Evolutionary conservation across 352 stramenopile species (phyloP), one percentile per base, ranked within the genome.

Genomic region (Globisporangium solare): DNA sequence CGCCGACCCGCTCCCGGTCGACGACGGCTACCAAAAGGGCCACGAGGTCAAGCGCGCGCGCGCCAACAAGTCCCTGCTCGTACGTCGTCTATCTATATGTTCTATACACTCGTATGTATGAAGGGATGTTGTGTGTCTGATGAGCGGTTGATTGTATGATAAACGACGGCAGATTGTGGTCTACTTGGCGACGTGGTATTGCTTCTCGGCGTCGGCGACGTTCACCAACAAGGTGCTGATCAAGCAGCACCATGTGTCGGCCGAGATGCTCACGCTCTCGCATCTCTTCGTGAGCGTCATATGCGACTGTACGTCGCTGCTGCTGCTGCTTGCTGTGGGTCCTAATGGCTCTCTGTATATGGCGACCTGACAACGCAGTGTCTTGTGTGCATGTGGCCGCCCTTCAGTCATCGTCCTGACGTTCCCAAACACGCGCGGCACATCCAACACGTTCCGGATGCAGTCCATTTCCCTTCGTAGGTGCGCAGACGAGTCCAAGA

Each of bases 191-290:
- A 66, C 85, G 39, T 94, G 84, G 84, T 92, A 94, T 54, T 71
- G 84, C 54, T 94, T 94, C 68, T 92, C 84, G 54, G 83, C 80
- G 12, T 66, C 65, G 6, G 66, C 82, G 47, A 94, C 84, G 18
- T 94, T 94, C 65, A 92, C 79, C 20, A 94, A 94, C 67, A 92
- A 91, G 47, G 69, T 87, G 39, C 58, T 94, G 50, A 92, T 94
- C 69, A 94, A 94, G 64, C 74, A 94, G 69, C 72, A 94, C 57
- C 82, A 90, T 49, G 70, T 94, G 20, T 91, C 83, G 48, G 83
- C 80, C 31, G 83, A 92, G 61, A 88, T 88, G 76, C 76, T 94
- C 61, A 93, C 82, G 31, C 84, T 94, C 58, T 90, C 79, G 54
- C 85, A 93, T 35, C 73, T 90, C 50, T 89, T 92, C 50, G 66